Base-by-base conservation (phyloP, 345 rosid genomes). In the Populus euphratica region DNA sequence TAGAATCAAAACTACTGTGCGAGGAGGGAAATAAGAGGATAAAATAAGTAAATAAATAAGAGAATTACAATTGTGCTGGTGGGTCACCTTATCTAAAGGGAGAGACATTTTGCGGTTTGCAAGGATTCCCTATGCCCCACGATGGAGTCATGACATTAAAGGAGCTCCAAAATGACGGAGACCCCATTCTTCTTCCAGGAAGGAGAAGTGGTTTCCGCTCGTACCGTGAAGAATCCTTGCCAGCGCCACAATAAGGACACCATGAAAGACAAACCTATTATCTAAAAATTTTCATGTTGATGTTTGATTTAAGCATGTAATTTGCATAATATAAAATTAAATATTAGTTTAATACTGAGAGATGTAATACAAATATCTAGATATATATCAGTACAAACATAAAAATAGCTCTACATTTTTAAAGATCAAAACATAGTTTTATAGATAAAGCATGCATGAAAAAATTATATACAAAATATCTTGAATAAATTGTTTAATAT, bases 41-140 rank as follows among this genome's bases (percentile, higher is more conserved):
- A 59, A 41, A 10, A 21, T 31, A 9, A 17, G 61, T 35, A 8
- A 50, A 7, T 4, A 18, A 9, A 12, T 18, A 17, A 29, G 29
- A 73, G 21, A 38, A n/a, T 6, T 38, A 38, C 35, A 25, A 14
- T 23, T 8, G n/a, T 9, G 56, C 4, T 1, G 2, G 78, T 70
- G 76, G 80, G 80, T 52, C 83, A 82, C 36, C 36, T 75, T 84
- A 81, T 84, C 87, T 52, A 23, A n/a, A 78, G 29, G 78, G 66
- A 36, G 74, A 80, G 85, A 70, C 73, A 10, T 73, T 69, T 68
- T 75, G 73, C 70, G 77, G 85, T 63, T 84, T 56, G 81, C 39
- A 62, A 71, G 81, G 87, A 84, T 76, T 85, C 79, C 82, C 76
- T 54, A 7, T 75, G 83, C 2, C 82, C 83, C 80, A 75, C 36